Evolutionary conservation across 1,284 basidiomycete species (phyloP).

Genomic region (Termitomyces sp.): DNA sequence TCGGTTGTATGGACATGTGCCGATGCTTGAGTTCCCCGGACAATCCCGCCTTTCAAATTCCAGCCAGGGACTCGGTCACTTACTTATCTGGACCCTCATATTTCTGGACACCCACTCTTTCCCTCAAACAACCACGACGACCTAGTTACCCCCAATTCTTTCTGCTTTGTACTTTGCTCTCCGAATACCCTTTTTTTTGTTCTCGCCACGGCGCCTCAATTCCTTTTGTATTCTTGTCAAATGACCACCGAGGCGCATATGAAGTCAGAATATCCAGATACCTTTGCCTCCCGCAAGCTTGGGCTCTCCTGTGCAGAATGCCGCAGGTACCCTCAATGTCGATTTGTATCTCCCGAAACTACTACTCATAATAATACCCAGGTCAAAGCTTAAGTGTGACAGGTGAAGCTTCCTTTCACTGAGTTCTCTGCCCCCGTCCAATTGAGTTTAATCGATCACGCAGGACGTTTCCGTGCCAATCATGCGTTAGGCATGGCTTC

Average conservation of each 20-base stretch:
- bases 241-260: not conserved
- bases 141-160: not conserved
- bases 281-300: slow-evolving; percentile 22
- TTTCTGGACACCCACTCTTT: not conserved
- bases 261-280: slow-evolving; percentile 10
- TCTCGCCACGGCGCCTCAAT: not conserved
- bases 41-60: not conserved
- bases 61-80: not conserved
- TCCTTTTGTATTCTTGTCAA: not conserved
- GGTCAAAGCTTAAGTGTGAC: slow-evolving; percentile 53
- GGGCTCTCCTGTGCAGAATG: slow-evolving; percentile 48
- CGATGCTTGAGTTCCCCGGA: not conserved
- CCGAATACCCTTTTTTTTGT: not conserved
- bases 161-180: not conserved
- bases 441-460: slow-evolving; percentile 9
- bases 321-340: slow-evolving; percentile 30
- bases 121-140: not conserved
- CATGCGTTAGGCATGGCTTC: slow-evolving; percentile 36
- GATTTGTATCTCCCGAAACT: not conserved
- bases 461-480: slow-evolving; percentile 47
- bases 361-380: slow-evolving; percentile 15
- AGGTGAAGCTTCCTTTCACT: slow-evolving; percentile 25
- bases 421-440: not conserved
- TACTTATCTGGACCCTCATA: not conserved
- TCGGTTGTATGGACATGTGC: not conserved